Base-by-base conservation (phyloP, 2,329 filamentous ascomycete species). In the Pseudocercospora eumusae region DNA sequence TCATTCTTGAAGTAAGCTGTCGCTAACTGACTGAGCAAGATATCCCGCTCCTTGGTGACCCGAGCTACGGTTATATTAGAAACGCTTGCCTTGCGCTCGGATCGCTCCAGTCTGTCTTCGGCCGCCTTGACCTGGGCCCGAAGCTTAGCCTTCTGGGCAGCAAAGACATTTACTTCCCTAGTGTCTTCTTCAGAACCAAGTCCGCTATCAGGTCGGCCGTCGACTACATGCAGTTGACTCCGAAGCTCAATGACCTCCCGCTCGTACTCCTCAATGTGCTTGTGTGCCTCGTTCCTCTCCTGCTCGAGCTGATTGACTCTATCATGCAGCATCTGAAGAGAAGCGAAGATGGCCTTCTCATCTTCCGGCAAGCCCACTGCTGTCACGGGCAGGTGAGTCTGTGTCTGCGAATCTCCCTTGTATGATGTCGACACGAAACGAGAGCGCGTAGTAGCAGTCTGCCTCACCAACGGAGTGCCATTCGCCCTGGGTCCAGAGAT, bases 31-130 rank as follows among this genome's bases (percentile, higher is more conserved):
- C 81, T 82, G 54, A 88, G 79, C 40, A 88, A 83, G 52, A 86
- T 84, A 67, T 90, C 87, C 28, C 86, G 83, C 74, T 91, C 88
- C 28, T 84, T 81, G 2, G 81, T 80, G 45, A 89, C 76, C 3
- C 86, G 83, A 64, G 88, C 84, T 62, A 84, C 86, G 64, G 86
- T 83, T 57, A 87, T 86, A 56, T 89, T 85, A 36, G 83, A 80
- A n/a, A 85, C 80, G 63, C 82, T 85, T 23, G 84, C 78, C 70
- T 88, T 88, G 49, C 84, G 84, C 59, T 86, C 85, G 40, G 84
- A 81, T 65, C 87, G 82, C 62, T 88, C 85, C 1, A 90, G 77
- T 15, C 84, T 85, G 7, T 82, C 78, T 68, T 88, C 84, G 40
- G 90, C 77, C 20, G 84, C 80, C 52, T 84, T 81, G 47, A 90